These are phyloP conservation scores for Gossypium turneri DNA, from an alignment of 345 rosid species.

Conservation along the genomic window DNA sequence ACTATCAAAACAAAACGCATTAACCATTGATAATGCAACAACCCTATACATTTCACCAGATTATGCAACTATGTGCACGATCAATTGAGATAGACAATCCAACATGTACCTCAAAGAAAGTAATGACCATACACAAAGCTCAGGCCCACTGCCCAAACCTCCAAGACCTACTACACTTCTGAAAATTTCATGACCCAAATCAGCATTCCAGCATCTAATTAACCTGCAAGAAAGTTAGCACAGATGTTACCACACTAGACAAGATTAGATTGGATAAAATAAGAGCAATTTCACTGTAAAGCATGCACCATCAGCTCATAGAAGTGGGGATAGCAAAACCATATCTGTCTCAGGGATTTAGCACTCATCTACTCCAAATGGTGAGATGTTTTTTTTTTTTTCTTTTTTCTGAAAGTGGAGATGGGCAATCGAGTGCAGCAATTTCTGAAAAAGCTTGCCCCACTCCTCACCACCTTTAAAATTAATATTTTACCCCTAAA, in stretches of 20 bases:
- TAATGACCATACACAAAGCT: slow-evolving; percentile 82
- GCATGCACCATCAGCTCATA: background rate
- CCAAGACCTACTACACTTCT: slow-evolving; percentile 84
- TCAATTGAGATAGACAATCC: background rate
- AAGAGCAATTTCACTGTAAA: background rate
- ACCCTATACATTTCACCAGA: background rate
- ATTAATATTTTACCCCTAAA: background rate
- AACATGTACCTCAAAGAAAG: slow-evolving; percentile 66
- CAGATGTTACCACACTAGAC: background rate
- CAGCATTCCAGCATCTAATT: slow-evolving; percentile 90
- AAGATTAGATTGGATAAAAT: background rate
- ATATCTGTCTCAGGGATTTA: background rate
- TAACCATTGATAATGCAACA: background rate
- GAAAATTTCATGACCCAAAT: slow-evolving; percentile 59
- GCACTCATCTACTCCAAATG: background rate
- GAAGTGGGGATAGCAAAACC: background rate
- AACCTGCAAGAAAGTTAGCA: slow-evolving; percentile 41
- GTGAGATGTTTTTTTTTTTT: background rate
- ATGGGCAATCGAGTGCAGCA: background rate
- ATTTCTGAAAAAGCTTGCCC: background rate
- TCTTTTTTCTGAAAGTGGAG: background rate
- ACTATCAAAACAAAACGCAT: slow-evolving; percentile 18
- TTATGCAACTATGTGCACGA: background rate
- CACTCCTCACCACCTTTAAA: background rate
- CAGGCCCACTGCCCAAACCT: slow-evolving; percentile 59